A percentile compares a stretch with the other conserved stretches of the same genome.
Evolutionary conservation across 2,329 filamentous ascomycete genomes (phyloP).

Genomic region (Diplocarpon rosae): DNA sequence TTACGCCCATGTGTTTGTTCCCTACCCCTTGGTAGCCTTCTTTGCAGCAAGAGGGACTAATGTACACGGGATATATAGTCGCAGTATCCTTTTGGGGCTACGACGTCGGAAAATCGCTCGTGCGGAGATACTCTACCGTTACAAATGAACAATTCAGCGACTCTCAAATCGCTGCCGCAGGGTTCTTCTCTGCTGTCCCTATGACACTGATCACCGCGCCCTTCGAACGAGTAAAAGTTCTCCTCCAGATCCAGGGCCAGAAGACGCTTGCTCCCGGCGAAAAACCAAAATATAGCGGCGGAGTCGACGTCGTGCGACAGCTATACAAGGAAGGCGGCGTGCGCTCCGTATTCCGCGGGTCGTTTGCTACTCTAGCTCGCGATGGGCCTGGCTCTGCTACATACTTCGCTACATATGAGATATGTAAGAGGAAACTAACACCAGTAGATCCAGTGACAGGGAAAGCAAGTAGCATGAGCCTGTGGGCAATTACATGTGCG

Average conservation of each 20-base stretch:
- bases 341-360: slow-evolving; percentile 85
- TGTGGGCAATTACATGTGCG: slow-evolving; percentile 73
- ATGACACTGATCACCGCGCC: slow-evolving; percentile 98
- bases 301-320: slow-evolving; percentile 81
- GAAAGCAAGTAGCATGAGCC: slow-evolving; percentile 66
- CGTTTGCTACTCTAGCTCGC: slow-evolving; percentile 79
- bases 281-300: slow-evolving; percentile 84
- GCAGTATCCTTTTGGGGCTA: slow-evolving; percentile 76
- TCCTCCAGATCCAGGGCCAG: slow-evolving; percentile 94
- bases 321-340: slow-evolving; percentile 86
- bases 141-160: slow-evolving; percentile 66
- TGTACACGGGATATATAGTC: slow-evolving; percentile 34
- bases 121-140: slow-evolving; percentile 55
- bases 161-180: slow-evolving; percentile 78
- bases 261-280: slow-evolving; percentile 75
- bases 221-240: slow-evolving; percentile 97
- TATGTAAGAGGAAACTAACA: slow-evolving; percentile 79
- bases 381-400: slow-evolving; percentile 89
- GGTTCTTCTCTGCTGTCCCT: slow-evolving; percentile 95
- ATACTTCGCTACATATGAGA: slow-evolving; percentile 96
- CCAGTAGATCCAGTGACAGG: slow-evolving; percentile 67
- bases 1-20: slow-evolving; percentile 94
- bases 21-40: neutral
- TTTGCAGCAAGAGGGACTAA: neutral
- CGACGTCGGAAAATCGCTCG: slow-evolving; percentile 85